phyloP scores from a whole-genome alignment of 305 asterid genomes.

The Fraxinus ornus region DNA sequence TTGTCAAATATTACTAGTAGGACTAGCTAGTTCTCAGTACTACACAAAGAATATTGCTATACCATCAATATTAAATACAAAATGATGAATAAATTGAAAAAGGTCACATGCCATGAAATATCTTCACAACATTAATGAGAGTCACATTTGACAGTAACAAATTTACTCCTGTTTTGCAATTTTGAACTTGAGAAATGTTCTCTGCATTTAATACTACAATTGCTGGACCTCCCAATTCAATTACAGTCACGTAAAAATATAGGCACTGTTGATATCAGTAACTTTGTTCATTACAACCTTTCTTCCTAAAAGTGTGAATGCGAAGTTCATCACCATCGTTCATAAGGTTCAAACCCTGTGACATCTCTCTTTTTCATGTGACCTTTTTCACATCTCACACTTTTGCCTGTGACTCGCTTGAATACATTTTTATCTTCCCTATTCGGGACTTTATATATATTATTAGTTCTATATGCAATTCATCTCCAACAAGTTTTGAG shows the following conservation, averaged over 20 bases:
- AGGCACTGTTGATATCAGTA: slow-evolving; percentile 22
- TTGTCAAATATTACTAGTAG: background rate
- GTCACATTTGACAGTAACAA: slow-evolving; percentile 35
- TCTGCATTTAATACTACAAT: slow-evolving; percentile 26
- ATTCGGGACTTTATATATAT: slow-evolving; percentile 46
- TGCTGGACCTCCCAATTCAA: slow-evolving; percentile 25
- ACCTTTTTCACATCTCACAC: slow-evolving; percentile 32
- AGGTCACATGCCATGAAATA: slow-evolving; percentile 26
- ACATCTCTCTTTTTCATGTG: slow-evolving; percentile 58
- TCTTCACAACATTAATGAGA: slow-evolving; percentile 31
- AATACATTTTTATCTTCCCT: slow-evolving; percentile 27
- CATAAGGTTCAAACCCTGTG: slow-evolving; percentile 39
- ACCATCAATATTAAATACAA: background rate
- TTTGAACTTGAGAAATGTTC: background rate
- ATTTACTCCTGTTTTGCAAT: slow-evolving; percentile 9
- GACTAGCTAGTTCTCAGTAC: background rate
- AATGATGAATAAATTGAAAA: background rate
- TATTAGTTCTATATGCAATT: background rate
- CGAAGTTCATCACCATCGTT: slow-evolving; percentile 25
- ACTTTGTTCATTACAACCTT: slow-evolving; percentile 26
- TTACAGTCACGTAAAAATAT: slow-evolving; percentile 52
- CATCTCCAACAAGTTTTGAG: background rate
- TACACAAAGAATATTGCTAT: background rate
- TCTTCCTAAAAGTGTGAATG: slow-evolving; percentile 46
- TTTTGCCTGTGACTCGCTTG: slow-evolving; percentile 75